A percentile compares a stretch with the other conserved stretches of the same genome.
Evolutionary conservation across 208 protist species (phyloP).

Genomic region (Wallacemonas sp.): DNA sequence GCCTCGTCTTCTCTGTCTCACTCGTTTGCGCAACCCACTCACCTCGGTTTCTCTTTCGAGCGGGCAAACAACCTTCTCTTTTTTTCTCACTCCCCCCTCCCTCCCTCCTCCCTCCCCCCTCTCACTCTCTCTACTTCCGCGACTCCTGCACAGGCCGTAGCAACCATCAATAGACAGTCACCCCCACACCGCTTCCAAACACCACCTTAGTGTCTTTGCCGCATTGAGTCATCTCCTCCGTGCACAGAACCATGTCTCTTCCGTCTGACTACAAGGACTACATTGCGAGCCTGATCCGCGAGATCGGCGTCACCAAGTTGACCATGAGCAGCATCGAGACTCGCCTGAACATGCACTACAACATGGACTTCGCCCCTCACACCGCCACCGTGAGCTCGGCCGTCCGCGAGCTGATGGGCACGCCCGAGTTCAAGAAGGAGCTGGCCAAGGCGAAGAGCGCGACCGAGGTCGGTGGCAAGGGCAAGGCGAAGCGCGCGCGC

Average conservation of each 20-base stretch:
- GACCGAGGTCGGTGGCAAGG: slow-evolving; percentile 43
- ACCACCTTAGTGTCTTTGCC: slow-evolving; percentile 12
- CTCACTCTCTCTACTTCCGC: background rate
- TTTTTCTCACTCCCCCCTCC: slow-evolving; percentile 4
- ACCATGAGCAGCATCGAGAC: slow-evolving; percentile 57
- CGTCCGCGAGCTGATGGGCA: slow-evolving; percentile 49
- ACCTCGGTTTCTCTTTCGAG: no score
- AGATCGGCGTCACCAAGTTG: slow-evolving; percentile 65
- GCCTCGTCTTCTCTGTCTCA: no score
- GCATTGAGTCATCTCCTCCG: background rate
- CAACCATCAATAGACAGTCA: background rate
- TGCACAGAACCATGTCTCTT: slow-evolving; percentile 41
- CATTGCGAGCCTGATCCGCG: slow-evolving; percentile 65
- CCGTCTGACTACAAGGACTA: slow-evolving; percentile 64
- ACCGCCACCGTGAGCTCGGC: slow-evolving; percentile 36
- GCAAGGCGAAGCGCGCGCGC: slow-evolving; percentile 34
- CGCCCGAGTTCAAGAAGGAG: slow-evolving; percentile 67
- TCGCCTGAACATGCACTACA: slow-evolving; percentile 73
- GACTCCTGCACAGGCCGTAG: background rate
- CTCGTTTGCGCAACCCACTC: no score
- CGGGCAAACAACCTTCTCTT: no score
- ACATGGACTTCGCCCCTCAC: slow-evolving; percentile 67
- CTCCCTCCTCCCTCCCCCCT: background rate
- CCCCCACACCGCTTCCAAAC: background rate
- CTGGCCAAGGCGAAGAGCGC: slow-evolving; percentile 54